A percentile compares a stretch with the other conserved stretches of the same genome.
phyloP scores from a whole-genome alignment of 441 rosid species.

The Macaranga tanarius region DNA sequence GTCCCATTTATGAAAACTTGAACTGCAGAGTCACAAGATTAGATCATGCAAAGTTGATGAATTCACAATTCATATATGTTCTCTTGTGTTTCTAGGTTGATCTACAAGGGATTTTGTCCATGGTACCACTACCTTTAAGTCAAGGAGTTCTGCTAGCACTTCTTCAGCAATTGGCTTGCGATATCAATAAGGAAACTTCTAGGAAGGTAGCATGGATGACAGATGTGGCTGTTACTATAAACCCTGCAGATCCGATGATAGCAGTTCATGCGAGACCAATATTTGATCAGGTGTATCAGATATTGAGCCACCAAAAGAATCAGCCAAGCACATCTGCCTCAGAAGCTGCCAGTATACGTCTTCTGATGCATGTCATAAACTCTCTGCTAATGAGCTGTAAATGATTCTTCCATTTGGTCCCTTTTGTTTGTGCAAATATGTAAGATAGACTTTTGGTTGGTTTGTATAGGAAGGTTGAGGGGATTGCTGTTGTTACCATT shows the following conservation, averaged over 20 bases:
- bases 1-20: neutral
- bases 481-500: slow-evolving; percentile 22
- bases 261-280: slow-evolving; percentile 61
- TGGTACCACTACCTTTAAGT: slow-evolving; percentile 53
- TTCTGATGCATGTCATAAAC: slow-evolving; percentile 64
- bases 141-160: slow-evolving; percentile 78
- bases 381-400: slow-evolving; percentile 60
- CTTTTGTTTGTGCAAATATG: slow-evolving; percentile 30
- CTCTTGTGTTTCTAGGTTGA: slow-evolving; percentile 48
- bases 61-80: slow-evolving; percentile 7
- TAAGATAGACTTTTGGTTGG: slow-evolving; percentile 31
- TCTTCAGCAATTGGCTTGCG: slow-evolving; percentile 74
- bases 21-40: too few relatives aligned
- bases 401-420: slow-evolving; percentile 37
- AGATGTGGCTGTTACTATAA: slow-evolving; percentile 63
- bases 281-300: slow-evolving; percentile 68
- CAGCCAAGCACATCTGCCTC: slow-evolving; percentile 42
- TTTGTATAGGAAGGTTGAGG: slow-evolving; percentile 33
- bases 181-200: slow-evolving; percentile 49
- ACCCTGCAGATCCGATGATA: slow-evolving; percentile 59
- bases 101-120: slow-evolving; percentile 47
- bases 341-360: slow-evolving; percentile 50
- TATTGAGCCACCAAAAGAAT: slow-evolving; percentile 51
- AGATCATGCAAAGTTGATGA: neutral
- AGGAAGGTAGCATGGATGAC: slow-evolving; percentile 71